A percentile compares a stretch with the other conserved stretches of the same genome.
Evolutionary conservation across 306 rosid genomes (phyloP).

Genomic region (Vigna angularis): DNA sequence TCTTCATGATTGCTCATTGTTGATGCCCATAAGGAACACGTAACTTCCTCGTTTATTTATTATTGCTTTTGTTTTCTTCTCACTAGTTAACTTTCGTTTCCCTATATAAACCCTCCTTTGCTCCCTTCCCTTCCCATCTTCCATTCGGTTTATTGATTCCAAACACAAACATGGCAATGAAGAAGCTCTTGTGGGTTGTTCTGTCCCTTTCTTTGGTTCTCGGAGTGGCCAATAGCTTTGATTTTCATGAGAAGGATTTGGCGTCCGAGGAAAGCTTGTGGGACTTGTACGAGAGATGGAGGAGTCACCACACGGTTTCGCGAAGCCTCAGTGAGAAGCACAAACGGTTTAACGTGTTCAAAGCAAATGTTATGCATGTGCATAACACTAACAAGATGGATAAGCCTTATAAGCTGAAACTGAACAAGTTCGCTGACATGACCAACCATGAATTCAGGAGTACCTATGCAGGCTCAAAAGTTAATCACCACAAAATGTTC

Average conservation of each 20-base stretch:
- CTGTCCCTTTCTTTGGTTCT: constrained; percentile 51
- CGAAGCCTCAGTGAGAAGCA: constrained; percentile 52
- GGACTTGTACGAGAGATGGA: constrained; percentile 67
- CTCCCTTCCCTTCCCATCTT: constrained; percentile 45
- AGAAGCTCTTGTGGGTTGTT: constrained; percentile 45
- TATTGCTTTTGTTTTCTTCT: constrained; percentile 31
- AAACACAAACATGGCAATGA: constrained; percentile 40
- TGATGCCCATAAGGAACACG: constrained; percentile 60
- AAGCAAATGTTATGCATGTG: constrained; percentile 60
- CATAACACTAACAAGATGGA: constrained; percentile 62
- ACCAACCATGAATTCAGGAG: constrained; percentile 61
- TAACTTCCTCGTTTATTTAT: constrained; percentile 39
- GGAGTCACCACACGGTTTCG: constrained; percentile 64
- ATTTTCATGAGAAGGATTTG: constrained; percentile 54
- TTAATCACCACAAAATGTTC: constrained; percentile 60
- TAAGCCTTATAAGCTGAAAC: constrained; percentile 64
- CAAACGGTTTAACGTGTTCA: constrained; percentile 67
- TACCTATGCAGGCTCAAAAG: constrained; percentile 58
- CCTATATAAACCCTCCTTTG: constrained; percentile 53
- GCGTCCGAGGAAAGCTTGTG: constrained; percentile 54
- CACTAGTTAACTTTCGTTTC: constrained; percentile 2
- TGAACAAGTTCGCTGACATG: constrained; percentile 67
- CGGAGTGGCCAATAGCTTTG: constrained; percentile 45
- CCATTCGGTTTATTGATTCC: constrained; percentile 28
- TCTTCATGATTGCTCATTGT: constrained; percentile 48